Percentiles rank a stretch among this genome's conserved stretches.
Conservation (phyloP, 2,329 filamentous ascomycete species). For the Coniochaeta ligniaria region DNA sequence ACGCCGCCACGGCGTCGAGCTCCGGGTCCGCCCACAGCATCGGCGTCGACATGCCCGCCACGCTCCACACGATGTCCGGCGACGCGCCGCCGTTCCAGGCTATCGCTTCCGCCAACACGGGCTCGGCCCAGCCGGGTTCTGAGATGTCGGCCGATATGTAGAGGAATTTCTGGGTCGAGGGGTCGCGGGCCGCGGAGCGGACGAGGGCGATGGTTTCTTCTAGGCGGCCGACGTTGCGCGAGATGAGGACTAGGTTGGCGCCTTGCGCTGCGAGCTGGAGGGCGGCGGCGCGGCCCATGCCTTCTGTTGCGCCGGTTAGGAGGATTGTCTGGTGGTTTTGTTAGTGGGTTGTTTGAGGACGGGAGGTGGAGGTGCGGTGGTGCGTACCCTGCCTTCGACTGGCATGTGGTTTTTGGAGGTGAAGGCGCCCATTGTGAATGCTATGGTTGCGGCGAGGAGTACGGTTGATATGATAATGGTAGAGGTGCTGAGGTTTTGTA, state of each 20-base stretch:
- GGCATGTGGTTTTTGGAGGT: conserved; percentile 67
- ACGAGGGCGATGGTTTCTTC: conserved; percentile 52
- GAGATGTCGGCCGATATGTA: conserved; percentile 80
- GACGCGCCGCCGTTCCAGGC: conserved; percentile 68
- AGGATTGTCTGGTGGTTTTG: conserved; percentile 62
- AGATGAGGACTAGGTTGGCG: conserved; percentile 79
- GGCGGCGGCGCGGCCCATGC: conserved; percentile 75
- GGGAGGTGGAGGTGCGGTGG: not conserved
- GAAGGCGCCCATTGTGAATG: conserved; percentile 59
- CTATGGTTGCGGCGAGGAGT: conserved; percentile 25
- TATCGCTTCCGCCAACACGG: conserved; percentile 64
- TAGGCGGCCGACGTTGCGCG: conserved; percentile 70
- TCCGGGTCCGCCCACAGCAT: conserved; percentile 75
- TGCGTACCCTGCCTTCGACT: conserved; percentile 70
- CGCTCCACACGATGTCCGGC: conserved; percentile 87
- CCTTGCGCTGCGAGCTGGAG: conserved; percentile 72
- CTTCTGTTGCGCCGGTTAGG: conserved; percentile 86
- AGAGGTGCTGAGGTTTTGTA: conserved; percentile 9
- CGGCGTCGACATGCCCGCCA: conserved; percentile 69
- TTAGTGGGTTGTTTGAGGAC: conserved; percentile 3
- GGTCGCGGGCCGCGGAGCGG: conserved; percentile 58
- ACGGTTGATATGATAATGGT: conserved; percentile 17
- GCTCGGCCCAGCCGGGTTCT: conserved; percentile 57
- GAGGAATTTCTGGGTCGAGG: conserved; percentile 68
- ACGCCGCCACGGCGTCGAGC: conserved; percentile 44